Base-by-base conservation (phyloP, 768 basidiomycete genomes). In the Auriscalpium orientale region DNA sequence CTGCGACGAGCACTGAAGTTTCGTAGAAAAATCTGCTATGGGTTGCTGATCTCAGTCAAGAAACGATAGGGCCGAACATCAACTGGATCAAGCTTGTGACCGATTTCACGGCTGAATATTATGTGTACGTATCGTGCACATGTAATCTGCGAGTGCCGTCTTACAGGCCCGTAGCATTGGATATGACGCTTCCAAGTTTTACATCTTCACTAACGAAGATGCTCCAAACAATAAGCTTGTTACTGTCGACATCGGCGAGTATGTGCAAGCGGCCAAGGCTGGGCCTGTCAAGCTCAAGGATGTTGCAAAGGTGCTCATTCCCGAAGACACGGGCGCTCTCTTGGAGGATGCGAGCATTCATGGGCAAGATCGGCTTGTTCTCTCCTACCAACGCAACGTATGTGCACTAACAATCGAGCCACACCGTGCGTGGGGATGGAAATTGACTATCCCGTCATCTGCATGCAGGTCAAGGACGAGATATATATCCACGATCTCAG, bases 401-500 rank as follows among this genome's bases (percentile, higher is more conserved):
- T 58, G 83, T 67, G 8, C 46, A 34, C 8, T 20, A 11, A 13
- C 9, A 22, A 18, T 12, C 7, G 20, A n/a, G 21, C 8, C 35
- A 15, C n/a, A 2, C 40, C 22, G 4, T 53, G 10, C 28, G 46
- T 16, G 34, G 20, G 11, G 20, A 16, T 46, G 20, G 8, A 10
- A 13, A 45, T 11, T 21, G 16, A 47, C 21, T 16, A 28, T 22
- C 11, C 53, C 9, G 20, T n/a, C n/a, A n/a, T n/a, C n/a, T n/a
- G n/a, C n/a, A n/a, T 15, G 16, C 56, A 85, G 87, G 87, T 91
- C 64, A 85, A 83, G 57, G 88, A 91, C 63, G 86, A 90, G 68
- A 75, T 92, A 35, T 88, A 89, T 68, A 66, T 93, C 45, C 84
- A 88, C 69, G 72, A 60, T 50, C 62, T 79, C 37, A 71, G 77